Percentiles rank a stretch among this genome's conserved stretches.
These are phyloP conservation scores for Dorcoceras hygrometricum DNA, from an alignment of 257 asterid genomes.

Conservation along the genomic window DNA sequence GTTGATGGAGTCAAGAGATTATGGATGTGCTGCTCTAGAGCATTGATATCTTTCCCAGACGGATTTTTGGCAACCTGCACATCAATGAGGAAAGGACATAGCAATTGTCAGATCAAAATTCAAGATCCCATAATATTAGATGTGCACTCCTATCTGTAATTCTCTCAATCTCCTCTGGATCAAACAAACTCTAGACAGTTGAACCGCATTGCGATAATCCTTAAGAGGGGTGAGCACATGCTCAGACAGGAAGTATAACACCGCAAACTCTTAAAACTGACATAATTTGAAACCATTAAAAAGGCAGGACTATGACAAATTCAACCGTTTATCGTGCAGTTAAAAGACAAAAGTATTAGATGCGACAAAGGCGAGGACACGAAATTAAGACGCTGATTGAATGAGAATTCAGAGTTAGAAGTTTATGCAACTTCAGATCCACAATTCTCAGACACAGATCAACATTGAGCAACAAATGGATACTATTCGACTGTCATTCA, in stretches of 20 bases:
- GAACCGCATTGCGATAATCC: too few species aligned
- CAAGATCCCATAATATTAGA: neutral
- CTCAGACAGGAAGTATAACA: too few species aligned
- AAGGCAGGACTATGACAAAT: neutral
- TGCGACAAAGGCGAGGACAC: neutral
- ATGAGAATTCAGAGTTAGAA: neutral
- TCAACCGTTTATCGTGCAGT: neutral
- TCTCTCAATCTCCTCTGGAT: neutral
- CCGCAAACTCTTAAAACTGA: neutral
- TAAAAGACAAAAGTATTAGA: neutral
- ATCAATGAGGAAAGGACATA: neutral
- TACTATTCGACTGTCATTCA: too few species aligned
- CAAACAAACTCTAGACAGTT: too few species aligned
- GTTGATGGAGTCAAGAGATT: constrained; percentile 66
- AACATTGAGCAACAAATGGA: neutral
- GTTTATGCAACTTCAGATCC: constrained; percentile 21
- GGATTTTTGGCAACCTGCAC: constrained; percentile 78
- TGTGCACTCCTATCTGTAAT: neutral
- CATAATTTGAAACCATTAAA: neutral
- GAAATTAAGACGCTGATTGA: neutral
- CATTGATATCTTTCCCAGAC: constrained; percentile 67
- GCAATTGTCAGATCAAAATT: neutral
- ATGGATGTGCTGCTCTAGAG: constrained; percentile 77
- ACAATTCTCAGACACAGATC: constrained; percentile 17
- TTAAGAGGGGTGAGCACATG: too few species aligned